Base-by-base conservation (phyloP, 441 rosid genomes). In the Arabidopsis lyrata region DNA sequence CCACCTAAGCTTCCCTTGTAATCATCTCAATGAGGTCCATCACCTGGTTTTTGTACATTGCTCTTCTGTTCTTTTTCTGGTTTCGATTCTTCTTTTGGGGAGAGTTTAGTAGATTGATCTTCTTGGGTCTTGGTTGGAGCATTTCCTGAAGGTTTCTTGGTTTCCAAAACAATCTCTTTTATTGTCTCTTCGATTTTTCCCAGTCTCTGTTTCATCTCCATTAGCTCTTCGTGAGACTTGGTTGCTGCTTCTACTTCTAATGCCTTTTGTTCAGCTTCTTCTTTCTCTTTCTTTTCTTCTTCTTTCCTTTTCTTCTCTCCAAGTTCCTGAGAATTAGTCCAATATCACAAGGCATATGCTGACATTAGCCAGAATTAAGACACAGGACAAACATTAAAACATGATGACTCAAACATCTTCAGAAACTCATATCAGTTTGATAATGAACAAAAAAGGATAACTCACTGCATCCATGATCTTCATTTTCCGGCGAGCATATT, bases 381-480 rank as follows among this genome's bases (percentile, higher is more conserved):
- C 31, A 29, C 5, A 18, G 44, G 18, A 32, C 55, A 31, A 49
- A 29, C 64, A 39, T 7, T 5, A 58, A 57, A 32, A 14, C 13
- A 34, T 34, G 24, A 22, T 22, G 12, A 56, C 34, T 57, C 47
- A 49, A 29, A 31, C 29, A 14, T 44, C 39, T 31, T 12, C 3
- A 57, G 27, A 54, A 52, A 52, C 58, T 11, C 35, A 24, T 15
- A 45, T 56, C 66, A 16, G 29, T 48, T 31, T 20, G 6, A 5
- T 3, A 29, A 38, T 34, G 53, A 68, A 63, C 22, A 47, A 27
- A 49, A 49, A 45, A 29, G 2, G 16, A 14, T n/a, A 38, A 63
- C 77, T 91, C 79, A 88, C 97, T 62, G 86, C 94, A 35, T 92
- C 97, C 97, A 90, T 88, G 72, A 75, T 86, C 82, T 81, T 86